Evolutionary conservation across 2,329 filamentous ascomycete genomes (phyloP).

Genomic region (Arthroderma uncinatum): DNA sequence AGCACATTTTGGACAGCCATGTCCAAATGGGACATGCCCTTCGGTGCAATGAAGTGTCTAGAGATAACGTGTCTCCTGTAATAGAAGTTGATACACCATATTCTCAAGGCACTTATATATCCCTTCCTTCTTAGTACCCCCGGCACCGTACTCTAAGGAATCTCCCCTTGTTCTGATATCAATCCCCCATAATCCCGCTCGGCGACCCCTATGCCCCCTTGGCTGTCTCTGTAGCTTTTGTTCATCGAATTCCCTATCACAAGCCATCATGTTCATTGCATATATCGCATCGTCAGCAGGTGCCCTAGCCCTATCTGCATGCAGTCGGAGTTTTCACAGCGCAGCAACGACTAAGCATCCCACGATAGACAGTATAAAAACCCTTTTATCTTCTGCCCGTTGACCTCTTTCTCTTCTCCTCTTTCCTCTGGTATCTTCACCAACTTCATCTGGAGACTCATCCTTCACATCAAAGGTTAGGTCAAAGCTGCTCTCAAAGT

Average conservation of each 20-base stretch:
- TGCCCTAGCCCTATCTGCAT: neutral
- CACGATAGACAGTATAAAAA: slow-evolving; percentile 4
- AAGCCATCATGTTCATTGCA: neutral
- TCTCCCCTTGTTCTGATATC: neutral
- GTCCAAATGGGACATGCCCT: too few species aligned
- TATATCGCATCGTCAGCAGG: too few species aligned
- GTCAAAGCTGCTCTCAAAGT: neutral
- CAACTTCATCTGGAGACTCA: neutral
- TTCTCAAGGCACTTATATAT: too few species aligned
- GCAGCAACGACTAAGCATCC: slow-evolving; percentile 1
- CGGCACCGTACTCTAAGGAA: too few species aligned
- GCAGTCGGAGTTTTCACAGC: neutral
- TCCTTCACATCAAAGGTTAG: neutral
- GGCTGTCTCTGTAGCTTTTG: neutral
- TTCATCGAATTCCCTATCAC: neutral
- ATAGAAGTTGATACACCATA: too few species aligned
- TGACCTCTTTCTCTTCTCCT: neutral
- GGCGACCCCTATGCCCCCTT: too few species aligned
- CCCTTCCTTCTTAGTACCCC: too few species aligned
- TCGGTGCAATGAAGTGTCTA: too few species aligned
- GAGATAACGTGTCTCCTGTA: too few species aligned
- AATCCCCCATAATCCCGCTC: too few species aligned
- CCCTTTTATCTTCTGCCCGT: neutral
- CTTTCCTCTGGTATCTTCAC: neutral
- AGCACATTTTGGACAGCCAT: too few species aligned